Base-by-base conservation (phyloP, 2,329 filamentous ascomycete genomes). In the Nemania sp. region DNA sequence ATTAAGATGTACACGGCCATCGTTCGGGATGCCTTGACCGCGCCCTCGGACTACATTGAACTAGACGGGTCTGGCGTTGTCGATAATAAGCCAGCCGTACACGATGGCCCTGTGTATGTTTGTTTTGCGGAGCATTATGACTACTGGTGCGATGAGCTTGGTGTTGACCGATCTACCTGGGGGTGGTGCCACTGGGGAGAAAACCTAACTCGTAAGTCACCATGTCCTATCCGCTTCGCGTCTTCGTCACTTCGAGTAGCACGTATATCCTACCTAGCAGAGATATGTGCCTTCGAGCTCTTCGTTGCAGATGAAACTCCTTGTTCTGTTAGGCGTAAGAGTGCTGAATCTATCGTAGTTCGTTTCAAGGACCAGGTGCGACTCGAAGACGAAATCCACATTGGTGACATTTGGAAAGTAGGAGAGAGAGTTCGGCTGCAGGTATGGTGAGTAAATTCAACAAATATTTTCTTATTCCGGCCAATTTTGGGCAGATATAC, bases 111-210 rank as follows among this genome's bases (percentile, higher is more conserved):
- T 1, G 72, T 76, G 15, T 74, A 74, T 38, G 64, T 70, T 10
- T 71, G 70, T 60, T 74, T 75, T 20, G 72, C 69, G 13, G 73
- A 76, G 62, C 68, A 74, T 47, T 76, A 76, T 58, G 74, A 74
- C 52, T 68, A 74, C 45, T 76, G 74, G 74, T 71, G 68, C 29
- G 22, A 64, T 8, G 51, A 74, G 52, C 67, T 75, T 11, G 69
- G 67, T 22, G 64, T 73, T 24, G 70, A 73, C 20, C 66, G 67
- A 26, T 45, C 54, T 3, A 53, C 67, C 24, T 74, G 72, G 73
- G 66, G 60, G 32, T 74, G 69, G 70, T 76, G 73, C 53, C 74
- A 73, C 20, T 75, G 74, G 73, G 73, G 71, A 27, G 72, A 74
- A 56, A 75, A 74, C 26, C 45, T 75, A 27, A 76, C 72, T 0